Conservation (phyloP, 169 alveolate genomes). For the Hepatocystis sp. region DNA sequence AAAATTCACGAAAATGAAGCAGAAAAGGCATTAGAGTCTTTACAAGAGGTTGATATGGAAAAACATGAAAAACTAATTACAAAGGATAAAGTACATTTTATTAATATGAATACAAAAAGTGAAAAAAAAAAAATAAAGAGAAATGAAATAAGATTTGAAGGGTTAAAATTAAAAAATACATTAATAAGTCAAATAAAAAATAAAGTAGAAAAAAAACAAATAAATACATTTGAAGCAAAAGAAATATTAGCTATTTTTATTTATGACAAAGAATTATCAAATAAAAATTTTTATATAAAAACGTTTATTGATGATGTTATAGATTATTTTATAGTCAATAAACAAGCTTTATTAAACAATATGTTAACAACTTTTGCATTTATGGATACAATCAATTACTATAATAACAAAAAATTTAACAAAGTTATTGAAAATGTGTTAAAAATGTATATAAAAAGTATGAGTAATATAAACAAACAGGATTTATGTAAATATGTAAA, state of each 20-base stretch:
- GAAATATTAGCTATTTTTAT: conserved; percentile 58
- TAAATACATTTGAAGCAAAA: conserved; percentile 14
- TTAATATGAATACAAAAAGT: conserved; percentile 40
- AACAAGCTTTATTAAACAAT: conserved; percentile 2
- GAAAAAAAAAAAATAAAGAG: conserved; percentile 35
- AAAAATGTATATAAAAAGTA: conserved; percentile 19
- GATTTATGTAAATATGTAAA: conserved; percentile 37
- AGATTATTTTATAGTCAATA: conserved; percentile 9
- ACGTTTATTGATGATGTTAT: conserved; percentile 18
- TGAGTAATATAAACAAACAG: conserved; percentile 20
- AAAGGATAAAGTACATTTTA: conserved; percentile 44
- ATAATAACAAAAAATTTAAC: conserved; percentile 41
- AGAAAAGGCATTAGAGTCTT: conserved; percentile 18
- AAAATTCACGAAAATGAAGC: conserved; percentile 21
- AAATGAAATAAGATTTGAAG: conserved; percentile 27
- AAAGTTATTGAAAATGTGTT: conserved; percentile 12
- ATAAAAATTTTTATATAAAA: conserved; percentile 32
- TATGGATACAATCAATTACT: conserved; percentile 30
- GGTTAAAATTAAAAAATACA: conserved; percentile 29
- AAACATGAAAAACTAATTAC: conserved; percentile 36
- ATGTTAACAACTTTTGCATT: conserved; percentile 17
- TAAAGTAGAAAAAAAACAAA: conserved; percentile 11
- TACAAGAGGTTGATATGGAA: conserved; percentile 68
- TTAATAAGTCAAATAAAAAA: conserved; percentile 35
- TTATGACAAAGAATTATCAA: conserved; percentile 41